Conservation (phyloP, 2,329 filamentous ascomycete species). For the Fusarium sp. region DNA sequence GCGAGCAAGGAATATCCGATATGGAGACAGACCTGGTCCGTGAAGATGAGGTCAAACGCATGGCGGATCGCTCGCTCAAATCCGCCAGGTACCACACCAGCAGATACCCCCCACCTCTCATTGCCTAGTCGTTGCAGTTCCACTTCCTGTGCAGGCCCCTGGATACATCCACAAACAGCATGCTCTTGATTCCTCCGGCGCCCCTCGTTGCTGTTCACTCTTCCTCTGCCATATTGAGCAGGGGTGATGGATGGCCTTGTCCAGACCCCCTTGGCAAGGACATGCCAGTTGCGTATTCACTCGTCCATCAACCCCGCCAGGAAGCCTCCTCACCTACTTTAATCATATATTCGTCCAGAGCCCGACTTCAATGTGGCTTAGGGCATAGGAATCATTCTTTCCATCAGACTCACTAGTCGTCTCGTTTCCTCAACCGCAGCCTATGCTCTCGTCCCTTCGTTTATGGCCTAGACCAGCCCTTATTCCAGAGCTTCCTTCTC, state of each 20-base stretch:
- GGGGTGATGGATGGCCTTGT: constrained; percentile 38
- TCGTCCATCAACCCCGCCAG: constrained; percentile 34
- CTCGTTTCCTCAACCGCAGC: constrained; percentile 7
- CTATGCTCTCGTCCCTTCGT: constrained; percentile 25
- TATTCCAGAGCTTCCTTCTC: constrained; percentile 12
- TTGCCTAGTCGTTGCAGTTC: constrained; percentile 33
- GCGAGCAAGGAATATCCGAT: constrained; percentile 31
- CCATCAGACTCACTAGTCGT: constrained; percentile 15
- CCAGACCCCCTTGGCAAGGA: constrained; percentile 42
- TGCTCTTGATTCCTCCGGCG: constrained; percentile 57
- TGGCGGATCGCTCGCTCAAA: constrained; percentile 41
- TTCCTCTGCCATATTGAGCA: constrained; percentile 52
- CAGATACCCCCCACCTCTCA: constrained; percentile 35
- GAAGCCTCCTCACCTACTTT: constrained; percentile 34
- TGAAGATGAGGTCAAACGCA: constrained; percentile 44
- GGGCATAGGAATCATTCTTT: constrained; percentile 27
- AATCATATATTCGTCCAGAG: constrained; percentile 44
- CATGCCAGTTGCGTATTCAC: constrained; percentile 39
- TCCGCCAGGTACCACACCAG: constrained; percentile 34
- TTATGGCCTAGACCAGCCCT: constrained; percentile 5
- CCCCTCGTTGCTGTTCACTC: constrained; percentile 59
- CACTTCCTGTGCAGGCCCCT: constrained; percentile 39
- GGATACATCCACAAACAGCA: constrained; percentile 34
- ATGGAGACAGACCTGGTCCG: constrained; percentile 30
- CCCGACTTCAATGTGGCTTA: constrained; percentile 25